Conservation (phyloP, 805 yeast species). For the Metschnikowia bowlesiae region DNA sequence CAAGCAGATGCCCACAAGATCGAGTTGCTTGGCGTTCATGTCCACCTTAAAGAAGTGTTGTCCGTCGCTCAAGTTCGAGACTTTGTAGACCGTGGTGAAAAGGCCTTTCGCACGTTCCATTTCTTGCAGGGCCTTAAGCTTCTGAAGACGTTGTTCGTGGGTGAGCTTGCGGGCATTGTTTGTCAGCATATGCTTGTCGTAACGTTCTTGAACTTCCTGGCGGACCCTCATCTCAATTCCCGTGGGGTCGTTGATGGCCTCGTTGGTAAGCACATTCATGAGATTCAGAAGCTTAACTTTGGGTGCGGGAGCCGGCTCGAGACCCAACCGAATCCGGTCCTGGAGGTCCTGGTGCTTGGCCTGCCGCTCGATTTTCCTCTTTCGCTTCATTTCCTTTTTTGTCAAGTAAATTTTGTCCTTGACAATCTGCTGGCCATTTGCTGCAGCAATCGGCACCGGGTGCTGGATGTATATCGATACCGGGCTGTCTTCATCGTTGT, state of each 20-base stretch:
- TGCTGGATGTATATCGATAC: constrained; percentile 76
- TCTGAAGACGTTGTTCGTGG: constrained; percentile 53
- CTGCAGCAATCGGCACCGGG: constrained; percentile 63
- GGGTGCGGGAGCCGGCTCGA: constrained; percentile 85
- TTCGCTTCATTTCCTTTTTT: constrained; percentile 68
- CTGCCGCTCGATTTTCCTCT: constrained; percentile 66
- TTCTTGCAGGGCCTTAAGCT: constrained; percentile 42
- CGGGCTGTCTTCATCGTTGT: constrained; percentile 41
- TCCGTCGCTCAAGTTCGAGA: constrained; percentile 53
- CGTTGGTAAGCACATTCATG: constrained; percentile 81
- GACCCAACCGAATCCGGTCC: constrained; percentile 72
- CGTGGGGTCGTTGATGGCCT: constrained; percentile 86
- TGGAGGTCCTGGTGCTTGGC: constrained; percentile 63
- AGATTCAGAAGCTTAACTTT: constrained; percentile 80
- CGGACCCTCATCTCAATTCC: constrained; percentile 70
- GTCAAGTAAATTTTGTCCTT: constrained; percentile 56
- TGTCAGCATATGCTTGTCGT: constrained; percentile 48
- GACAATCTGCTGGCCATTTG: constrained; percentile 26
- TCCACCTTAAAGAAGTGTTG: constrained; percentile 72
- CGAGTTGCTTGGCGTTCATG: constrained; percentile 71
- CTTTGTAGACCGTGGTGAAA: constrained; percentile 53
- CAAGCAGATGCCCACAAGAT: constrained; percentile 59
- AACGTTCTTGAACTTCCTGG: constrained; percentile 62
- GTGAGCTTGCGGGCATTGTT: constrained; percentile 63
- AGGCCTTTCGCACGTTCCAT: constrained; percentile 50